These are phyloP conservation scores for Gymnopilus junonius DNA, from an alignment of 768 basidiomycete genomes.

Conservation along the genomic window DNA sequence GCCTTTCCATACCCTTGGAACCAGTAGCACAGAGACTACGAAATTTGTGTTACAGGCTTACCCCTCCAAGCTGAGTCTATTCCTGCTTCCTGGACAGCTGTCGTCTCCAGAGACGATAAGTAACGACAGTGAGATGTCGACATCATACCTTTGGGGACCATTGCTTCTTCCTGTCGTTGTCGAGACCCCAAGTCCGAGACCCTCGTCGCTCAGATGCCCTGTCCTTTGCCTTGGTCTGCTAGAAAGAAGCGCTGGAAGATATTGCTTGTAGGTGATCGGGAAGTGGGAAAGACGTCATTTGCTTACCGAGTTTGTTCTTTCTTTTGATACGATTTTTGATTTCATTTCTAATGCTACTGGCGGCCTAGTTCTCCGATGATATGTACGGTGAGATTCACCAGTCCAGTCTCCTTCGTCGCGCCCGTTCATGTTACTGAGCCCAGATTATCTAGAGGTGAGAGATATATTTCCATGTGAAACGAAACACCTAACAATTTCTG, in stretches of 20 bases:
- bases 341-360: background rate
- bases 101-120: conserved; percentile 7
- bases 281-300: conserved; percentile 35
- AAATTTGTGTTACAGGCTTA: background rate
- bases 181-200: conserved; percentile 12
- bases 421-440: background rate
- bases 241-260: conserved; percentile 26
- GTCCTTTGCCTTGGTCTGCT: conserved; percentile 16
- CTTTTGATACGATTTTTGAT: background rate
- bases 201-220: conserved; percentile 15
- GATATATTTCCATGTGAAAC: background rate
- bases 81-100: background rate
- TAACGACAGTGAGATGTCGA: conserved; percentile 1
- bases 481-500: background rate
- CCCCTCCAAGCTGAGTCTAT: background rate
- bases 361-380: conserved; percentile 24
- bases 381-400: conserved; percentile 17
- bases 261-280: conserved; percentile 29
- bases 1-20: conserved; percentile 2
- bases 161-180: conserved; percentile 2
- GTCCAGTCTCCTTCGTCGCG: background rate
- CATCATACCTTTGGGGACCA: background rate
- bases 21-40: background rate
- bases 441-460: conserved; percentile 2
- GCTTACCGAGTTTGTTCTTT: conserved; percentile 25